Percentiles rank a stretch among this genome's conserved stretches.
These are phyloP conservation scores for Leccinellum rugosiceps DNA, from an alignment of 768 basidiomycete genomes.

Conservation along the genomic window DNA sequence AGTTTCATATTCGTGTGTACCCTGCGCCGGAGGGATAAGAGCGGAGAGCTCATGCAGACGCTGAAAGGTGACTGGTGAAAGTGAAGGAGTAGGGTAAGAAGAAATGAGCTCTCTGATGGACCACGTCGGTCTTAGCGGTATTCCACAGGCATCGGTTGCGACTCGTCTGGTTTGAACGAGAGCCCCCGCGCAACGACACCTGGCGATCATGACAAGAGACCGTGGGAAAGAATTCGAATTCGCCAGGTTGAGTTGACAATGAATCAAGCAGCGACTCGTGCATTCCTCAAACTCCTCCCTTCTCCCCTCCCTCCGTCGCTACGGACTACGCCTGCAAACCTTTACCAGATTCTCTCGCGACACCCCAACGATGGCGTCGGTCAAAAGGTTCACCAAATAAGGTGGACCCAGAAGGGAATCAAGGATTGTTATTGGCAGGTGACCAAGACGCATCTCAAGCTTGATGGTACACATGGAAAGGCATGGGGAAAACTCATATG, in stretches of 20 bases:
- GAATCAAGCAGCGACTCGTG: conserved; percentile 26
- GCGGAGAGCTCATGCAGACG: conserved; percentile 74
- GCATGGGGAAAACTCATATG: conserved; percentile 81
- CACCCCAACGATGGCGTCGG: conserved; percentile 68
- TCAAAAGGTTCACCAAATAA: conserved; percentile 62
- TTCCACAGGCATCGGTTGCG: conserved; percentile 54
- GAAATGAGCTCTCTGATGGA: conserved; percentile 74
- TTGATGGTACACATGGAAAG: conserved; percentile 72
- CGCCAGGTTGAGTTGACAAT: conserved; percentile 6
- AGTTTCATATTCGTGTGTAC: conserved; percentile 47
- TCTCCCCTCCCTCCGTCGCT: conserved; percentile 58
- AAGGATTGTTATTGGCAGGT: conserved; percentile 70
- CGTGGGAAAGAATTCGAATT: conserved; percentile 13
- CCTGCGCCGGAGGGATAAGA: conserved; percentile 59
- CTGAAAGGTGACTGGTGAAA: conserved; percentile 54
- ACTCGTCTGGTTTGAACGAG: conserved; percentile 10
- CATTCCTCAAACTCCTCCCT: conserved; percentile 58
- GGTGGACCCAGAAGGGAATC: conserved; percentile 72
- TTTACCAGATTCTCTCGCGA: conserved; percentile 72
- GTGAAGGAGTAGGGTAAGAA: conserved; percentile 67
- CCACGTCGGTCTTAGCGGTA: conserved; percentile 72
- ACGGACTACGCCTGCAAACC: conserved; percentile 51
- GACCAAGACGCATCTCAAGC: conserved; percentile 68
- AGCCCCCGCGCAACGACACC: not conserved
- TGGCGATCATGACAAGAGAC: conserved; percentile 4